Evolutionary conservation across 2,329 filamentous ascomycete genomes (phyloP), one percentile per base, ranked within the genome.

Genomic region (Colletotrichum lupini): DNA sequence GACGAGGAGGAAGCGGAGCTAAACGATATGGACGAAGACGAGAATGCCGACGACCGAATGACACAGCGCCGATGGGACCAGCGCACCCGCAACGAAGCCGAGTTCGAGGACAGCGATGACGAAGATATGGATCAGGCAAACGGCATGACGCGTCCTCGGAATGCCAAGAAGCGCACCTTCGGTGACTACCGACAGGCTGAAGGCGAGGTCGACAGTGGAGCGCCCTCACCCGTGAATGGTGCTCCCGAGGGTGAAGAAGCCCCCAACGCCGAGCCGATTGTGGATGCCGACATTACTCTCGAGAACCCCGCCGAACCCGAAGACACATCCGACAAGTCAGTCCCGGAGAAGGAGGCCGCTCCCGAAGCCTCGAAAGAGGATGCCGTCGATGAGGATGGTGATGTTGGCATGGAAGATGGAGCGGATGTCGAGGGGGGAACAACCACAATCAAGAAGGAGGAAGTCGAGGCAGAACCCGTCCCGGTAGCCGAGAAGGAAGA

Each of bases 91-190:
- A 91, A 94, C 71, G 91, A 94, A 8, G 94, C 93, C 77, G 96
- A 98, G 80, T 90, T 95, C 56, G 94, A 95, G 72, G 94, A 97
- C 56, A 97, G 94, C 75, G 95, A 97, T 74, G 95, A 98, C 73
- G 96, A 98, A 77, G 95, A 97, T 12, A 90, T 95, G 82, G 90
- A 90, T 55, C 86, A 87, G 55, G 88, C 89, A 49, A 94, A 97
- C 76, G 96, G 95, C 19, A 88, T 95, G 53, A 92, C 89, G 64
- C 79, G 78, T 59, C 82, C 82, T 42, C 81, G 83, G 37, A 87
- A 85, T 35, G 86, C 84, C 32, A 85, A 83, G 68, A 85, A 86
- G 76, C 87, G 87, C 22, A 85, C 85, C 1, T 90, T 90, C 76
- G 84, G 82, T 63, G 88, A 90, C 76, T 89, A 84, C 77, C 82